phyloP scores from a whole-genome alignment of 345 rosid genomes.

The Populus pruinosa region DNA sequence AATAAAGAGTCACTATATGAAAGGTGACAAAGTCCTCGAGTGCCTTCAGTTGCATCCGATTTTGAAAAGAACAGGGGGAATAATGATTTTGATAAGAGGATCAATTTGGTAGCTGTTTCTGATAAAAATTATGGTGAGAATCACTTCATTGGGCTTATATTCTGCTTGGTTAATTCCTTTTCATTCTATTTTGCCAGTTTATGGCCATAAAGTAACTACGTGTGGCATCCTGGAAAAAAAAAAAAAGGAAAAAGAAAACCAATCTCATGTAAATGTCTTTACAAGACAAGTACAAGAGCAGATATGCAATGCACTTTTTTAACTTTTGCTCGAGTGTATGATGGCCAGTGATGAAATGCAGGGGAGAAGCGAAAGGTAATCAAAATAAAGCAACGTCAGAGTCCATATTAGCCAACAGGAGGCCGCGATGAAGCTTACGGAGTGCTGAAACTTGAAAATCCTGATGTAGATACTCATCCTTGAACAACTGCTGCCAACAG shows the following conservation, averaged over 20 bases:
- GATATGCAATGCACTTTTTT: neutral
- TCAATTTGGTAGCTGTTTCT: neutral
- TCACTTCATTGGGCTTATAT: neutral
- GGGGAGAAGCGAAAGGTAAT: slow-evolving; percentile 12
- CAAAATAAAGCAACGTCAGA: neutral
- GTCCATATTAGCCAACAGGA: neutral
- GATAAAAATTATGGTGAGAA: neutral
- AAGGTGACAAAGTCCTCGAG: neutral
- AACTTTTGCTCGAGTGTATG: neutral
- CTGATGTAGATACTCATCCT: neutral
- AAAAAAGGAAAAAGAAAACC: neutral
- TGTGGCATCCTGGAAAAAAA: neutral
- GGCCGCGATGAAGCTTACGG: neutral
- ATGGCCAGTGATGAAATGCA: slow-evolving; percentile 6
- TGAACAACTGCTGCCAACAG: neutral
- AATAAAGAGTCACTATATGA: neutral
- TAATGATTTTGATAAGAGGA: neutral
- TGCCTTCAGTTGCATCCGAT: neutral
- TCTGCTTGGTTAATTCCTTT: neutral
- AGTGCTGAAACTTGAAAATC: neutral
- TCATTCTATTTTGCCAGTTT: too few species aligned
- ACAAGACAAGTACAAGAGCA: too few species aligned
- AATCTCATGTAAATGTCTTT: neutral
- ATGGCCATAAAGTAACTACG: too few species aligned
- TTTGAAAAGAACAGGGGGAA: neutral